phyloP scores from a whole-genome alignment of 805 yeast genomes.

The Ogataea siamensis region DNA sequence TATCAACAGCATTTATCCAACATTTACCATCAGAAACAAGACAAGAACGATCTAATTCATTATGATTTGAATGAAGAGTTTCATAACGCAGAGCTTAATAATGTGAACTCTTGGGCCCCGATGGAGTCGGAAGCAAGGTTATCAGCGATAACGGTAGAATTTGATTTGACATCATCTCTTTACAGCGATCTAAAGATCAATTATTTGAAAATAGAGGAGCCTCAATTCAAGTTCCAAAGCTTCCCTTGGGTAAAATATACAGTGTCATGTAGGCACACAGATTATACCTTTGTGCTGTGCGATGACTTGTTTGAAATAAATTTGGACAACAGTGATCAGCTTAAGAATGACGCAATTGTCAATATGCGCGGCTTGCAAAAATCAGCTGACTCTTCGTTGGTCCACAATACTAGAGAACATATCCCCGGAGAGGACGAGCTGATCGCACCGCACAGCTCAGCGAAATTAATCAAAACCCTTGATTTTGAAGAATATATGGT shows the following conservation, averaged over 20 bases:
- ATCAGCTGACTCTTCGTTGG: no score
- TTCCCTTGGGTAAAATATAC: slow-evolving; percentile 79
- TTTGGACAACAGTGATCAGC: slow-evolving; percentile 8
- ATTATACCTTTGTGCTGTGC: slow-evolving; percentile 30
- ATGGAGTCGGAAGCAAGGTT: neutral
- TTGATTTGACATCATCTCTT: slow-evolving; percentile 62
- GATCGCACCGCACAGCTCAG: no score
- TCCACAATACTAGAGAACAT: no score
- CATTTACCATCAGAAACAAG: slow-evolving; percentile 29
- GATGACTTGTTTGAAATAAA: slow-evolving; percentile 25
- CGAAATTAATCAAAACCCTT: no score
- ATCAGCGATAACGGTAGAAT: slow-evolving; percentile 31
- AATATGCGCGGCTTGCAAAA: neutral
- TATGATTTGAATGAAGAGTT: slow-evolving; percentile 32
- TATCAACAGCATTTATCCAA: slow-evolving; percentile 20
- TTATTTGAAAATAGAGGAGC: slow-evolving; percentile 65
- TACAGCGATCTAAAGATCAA: slow-evolving; percentile 67
- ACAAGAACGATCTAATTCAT: slow-evolving; percentile 34
- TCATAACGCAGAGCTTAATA: no score
- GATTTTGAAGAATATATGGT: slow-evolving; percentile 22
- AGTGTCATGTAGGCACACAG: slow-evolving; percentile 35
- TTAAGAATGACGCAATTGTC: no score
- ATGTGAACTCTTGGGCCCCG: no score
- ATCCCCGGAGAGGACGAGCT: no score
- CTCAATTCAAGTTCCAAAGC: slow-evolving; percentile 51